Percentiles rank a stretch among this genome's conserved stretches.
Conservation (phyloP, 1,139 yeast species). For the Yueomyces sp. region DNA sequence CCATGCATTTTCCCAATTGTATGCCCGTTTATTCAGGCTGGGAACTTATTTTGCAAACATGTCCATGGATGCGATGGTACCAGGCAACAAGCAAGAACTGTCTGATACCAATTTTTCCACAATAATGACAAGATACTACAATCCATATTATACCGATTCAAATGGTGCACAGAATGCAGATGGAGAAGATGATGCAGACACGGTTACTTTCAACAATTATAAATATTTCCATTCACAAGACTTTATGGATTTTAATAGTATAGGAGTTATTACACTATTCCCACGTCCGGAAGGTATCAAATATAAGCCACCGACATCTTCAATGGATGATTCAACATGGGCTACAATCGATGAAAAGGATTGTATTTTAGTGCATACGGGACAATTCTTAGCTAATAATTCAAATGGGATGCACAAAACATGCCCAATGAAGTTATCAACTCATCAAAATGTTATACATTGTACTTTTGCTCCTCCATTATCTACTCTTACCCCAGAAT, state of each 20-base stretch:
- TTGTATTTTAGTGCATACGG: conserved; percentile 21
- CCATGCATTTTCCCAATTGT: conserved; percentile 7
- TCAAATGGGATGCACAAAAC: conserved; percentile 16
- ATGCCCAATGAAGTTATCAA: conserved; percentile 14
- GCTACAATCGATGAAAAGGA: conserved; percentile 13
- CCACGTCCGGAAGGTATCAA: conserved; percentile 16
- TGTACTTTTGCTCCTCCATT: conserved; percentile 15
- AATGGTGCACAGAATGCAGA: conserved; percentile 1
- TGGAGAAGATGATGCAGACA: not conserved
- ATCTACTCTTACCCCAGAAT: conserved; percentile 1
- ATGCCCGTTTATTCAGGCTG: conserved; percentile 12
- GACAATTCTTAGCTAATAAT: conserved; percentile 10
- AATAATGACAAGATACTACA: conserved; percentile 11
- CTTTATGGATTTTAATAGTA: conserved; percentile 7
- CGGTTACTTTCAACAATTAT: conserved; percentile 10
- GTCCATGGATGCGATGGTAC: conserved; percentile 10
- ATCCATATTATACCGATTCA: not conserved
- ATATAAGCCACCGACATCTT: conserved; percentile 13
- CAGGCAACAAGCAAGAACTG: conserved; percentile 1
- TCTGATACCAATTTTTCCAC: conserved; percentile 6
- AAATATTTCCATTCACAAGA: conserved; percentile 11
- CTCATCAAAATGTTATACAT: conserved; percentile 8
- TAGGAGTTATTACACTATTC: conserved; percentile 17
- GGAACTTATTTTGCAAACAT: conserved; percentile 13
- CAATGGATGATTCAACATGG: conserved; percentile 18